Percentiles rank a stretch among this genome's conserved stretches.
These are phyloP conservation scores for Barnettozyma hawaiiensis DNA, from an alignment of 1,139 yeast genomes.

Conservation along the genomic window DNA sequence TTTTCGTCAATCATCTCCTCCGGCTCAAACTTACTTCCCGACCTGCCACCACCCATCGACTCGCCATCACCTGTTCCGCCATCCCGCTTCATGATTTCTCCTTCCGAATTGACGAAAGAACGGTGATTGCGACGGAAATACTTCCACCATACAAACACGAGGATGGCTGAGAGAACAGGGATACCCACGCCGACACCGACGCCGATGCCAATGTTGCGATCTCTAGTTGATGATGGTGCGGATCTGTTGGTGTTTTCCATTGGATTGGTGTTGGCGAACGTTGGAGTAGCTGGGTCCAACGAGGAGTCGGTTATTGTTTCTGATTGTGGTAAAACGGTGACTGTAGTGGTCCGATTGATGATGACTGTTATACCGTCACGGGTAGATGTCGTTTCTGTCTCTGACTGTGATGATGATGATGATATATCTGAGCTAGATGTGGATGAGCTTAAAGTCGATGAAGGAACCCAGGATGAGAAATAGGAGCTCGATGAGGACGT, in stretches of 20 bases:
- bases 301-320: slow-evolving; percentile 14
- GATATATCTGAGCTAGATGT: slow-evolving; percentile 13
- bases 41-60: not conserved
- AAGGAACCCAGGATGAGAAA: not conserved
- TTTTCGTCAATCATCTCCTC: slow-evolving; percentile 25
- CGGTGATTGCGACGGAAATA: slow-evolving; percentile 28
- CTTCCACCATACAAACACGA: slow-evolving; percentile 23
- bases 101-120: slow-evolving; percentile 34
- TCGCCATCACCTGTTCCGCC: slow-evolving; percentile 9
- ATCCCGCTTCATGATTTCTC: slow-evolving; percentile 31
- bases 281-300: not conserved
- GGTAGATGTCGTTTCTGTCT: slow-evolving; percentile 7
- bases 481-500: not conserved
- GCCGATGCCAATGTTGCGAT: slow-evolving; percentile 44
- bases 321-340: slow-evolving; percentile 20
- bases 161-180: slow-evolving; percentile 27
- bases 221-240: slow-evolving; percentile 29
- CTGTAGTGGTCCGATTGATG: slow-evolving; percentile 25
- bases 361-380: slow-evolving; percentile 4
- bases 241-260: slow-evolving; percentile 9
- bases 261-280: slow-evolving; percentile 19
- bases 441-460: slow-evolving; percentile 6
- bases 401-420: slow-evolving; percentile 21
- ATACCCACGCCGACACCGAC: slow-evolving; percentile 39
- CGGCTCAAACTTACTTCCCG: slow-evolving; percentile 7